phyloP scores from a whole-genome alignment of 371 early-diverging fungal species.

The Nematocida sp. region DNA sequence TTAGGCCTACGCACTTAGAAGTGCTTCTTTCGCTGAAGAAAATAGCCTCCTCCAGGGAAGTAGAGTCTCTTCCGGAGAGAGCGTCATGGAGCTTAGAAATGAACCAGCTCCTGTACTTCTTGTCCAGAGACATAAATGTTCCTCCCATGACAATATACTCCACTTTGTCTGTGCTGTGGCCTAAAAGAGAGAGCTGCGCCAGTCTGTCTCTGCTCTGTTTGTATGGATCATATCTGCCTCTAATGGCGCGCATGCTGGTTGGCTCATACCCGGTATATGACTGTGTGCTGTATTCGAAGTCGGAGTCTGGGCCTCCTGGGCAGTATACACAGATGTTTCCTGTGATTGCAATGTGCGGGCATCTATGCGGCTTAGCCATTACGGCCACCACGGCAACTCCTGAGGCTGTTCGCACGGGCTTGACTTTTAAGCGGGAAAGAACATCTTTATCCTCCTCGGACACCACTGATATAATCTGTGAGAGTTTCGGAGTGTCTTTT shows the following conservation, averaged over 20 bases:
- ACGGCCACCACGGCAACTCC: slow-evolving; percentile 99
- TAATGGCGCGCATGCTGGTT: slow-evolving; percentile 97
- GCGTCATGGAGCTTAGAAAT: slow-evolving; percentile 93
- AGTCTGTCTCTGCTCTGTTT: slow-evolving; percentile 91
- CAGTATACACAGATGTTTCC: slow-evolving; percentile 98
- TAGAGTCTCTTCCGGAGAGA: slow-evolving; percentile 78
- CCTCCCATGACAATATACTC: slow-evolving; percentile 99
- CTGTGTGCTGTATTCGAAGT: slow-evolving; percentile 99
- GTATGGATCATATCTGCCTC: slow-evolving; percentile 93
- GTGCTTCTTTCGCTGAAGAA: slow-evolving; percentile 83
- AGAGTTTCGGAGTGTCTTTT: slow-evolving; percentile 78
- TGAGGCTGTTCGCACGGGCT: slow-evolving; percentile 94
- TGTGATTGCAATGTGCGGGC: slow-evolving; percentile 99
- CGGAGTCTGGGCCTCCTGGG: slow-evolving; percentile 98
- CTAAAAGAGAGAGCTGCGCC: slow-evolving; percentile 84
- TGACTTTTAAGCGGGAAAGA: slow-evolving; percentile 81
- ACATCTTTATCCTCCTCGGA: slow-evolving; percentile 84
- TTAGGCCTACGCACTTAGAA: slow-evolving; percentile 97
- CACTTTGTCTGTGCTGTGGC: slow-evolving; percentile 94
- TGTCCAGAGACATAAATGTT: slow-evolving; percentile 93
- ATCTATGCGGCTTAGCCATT: slow-evolving; percentile 99
- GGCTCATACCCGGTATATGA: slow-evolving; percentile 99
- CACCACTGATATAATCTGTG: slow-evolving; percentile 96
- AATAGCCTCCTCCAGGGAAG: slow-evolving; percentile 83
- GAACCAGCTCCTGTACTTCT: slow-evolving; percentile 92